phyloP scores from a whole-genome alignment of 176 grass and related monocot genomes.

The Eragrostis nindensis region DNA sequence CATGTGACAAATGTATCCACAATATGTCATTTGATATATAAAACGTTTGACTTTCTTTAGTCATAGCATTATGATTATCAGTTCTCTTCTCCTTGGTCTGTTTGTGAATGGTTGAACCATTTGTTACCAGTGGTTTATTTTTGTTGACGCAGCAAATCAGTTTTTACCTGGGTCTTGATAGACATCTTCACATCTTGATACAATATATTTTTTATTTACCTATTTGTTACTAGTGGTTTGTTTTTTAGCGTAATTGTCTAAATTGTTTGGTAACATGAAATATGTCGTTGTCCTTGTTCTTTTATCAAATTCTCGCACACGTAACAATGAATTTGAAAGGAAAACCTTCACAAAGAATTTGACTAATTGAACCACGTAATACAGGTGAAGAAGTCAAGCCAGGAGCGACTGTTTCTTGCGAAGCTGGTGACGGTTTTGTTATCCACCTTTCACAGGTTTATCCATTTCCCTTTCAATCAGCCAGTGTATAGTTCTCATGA shows the following conservation, averaged over 20 bases:
- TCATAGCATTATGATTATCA: too few relatives aligned
- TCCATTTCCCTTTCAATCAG: background rate
- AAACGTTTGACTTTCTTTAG: too few relatives aligned
- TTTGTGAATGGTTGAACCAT: too few relatives aligned
- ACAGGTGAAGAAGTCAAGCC: slow-evolving; percentile 83
- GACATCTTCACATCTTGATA: too few relatives aligned
- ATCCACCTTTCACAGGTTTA: slow-evolving; percentile 81
- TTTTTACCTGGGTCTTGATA: too few relatives aligned
- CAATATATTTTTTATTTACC: too few relatives aligned
- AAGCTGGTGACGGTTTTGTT: slow-evolving; percentile 44
- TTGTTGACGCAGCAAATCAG: too few relatives aligned
- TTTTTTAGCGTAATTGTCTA: background rate
- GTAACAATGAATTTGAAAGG: background rate
- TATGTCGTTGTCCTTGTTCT: background rate
- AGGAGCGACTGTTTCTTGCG: slow-evolving; percentile 56
- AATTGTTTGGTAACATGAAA: background rate
- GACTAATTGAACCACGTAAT: slow-evolving; percentile 2
- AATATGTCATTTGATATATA: too few relatives aligned
- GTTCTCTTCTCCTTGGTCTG: too few relatives aligned
- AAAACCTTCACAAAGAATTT: background rate
- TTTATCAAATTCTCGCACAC: background rate
- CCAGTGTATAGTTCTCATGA: slow-evolving; percentile 1
- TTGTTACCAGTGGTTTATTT: too few relatives aligned
- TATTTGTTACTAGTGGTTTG: background rate
- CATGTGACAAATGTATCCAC: background rate